Conservation (phyloP, 139 green algal genomes). For the Chlorella sp. region DNA sequence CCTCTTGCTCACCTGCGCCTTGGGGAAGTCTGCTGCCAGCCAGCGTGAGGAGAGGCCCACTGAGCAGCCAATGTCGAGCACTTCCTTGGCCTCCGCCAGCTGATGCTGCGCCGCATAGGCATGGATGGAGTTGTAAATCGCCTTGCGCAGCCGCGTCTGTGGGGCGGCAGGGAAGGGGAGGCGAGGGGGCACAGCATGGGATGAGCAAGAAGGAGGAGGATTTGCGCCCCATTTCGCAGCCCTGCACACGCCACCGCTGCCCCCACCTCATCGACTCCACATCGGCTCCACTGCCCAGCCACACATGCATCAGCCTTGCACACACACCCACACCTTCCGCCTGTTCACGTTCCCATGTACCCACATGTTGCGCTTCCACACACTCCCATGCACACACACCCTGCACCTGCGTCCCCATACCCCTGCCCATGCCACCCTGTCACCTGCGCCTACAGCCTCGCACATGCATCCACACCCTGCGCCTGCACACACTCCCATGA, state of each 20-base stretch:
- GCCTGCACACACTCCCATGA: too few relatives aligned
- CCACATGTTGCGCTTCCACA: too few relatives aligned
- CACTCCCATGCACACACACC: too few relatives aligned
- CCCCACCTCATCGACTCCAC: too few relatives aligned
- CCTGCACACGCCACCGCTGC: not conserved
- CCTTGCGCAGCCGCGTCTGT: conserved; percentile 30
- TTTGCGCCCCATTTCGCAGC: too few relatives aligned
- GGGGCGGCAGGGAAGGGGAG: not conserved
- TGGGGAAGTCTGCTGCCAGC: conserved; percentile 66
- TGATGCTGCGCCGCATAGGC: not conserved
- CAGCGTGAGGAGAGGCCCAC: conserved; percentile 80
- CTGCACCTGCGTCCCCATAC: too few relatives aligned
- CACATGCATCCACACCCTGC: too few relatives aligned
- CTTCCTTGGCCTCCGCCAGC: conserved; percentile 2
- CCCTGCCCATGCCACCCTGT: not conserved
- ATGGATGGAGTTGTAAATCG: conserved; percentile 1
- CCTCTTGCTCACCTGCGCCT: conserved; percentile 41
- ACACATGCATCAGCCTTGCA: not conserved
- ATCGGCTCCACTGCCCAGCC: too few relatives aligned
- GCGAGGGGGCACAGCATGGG: not conserved
- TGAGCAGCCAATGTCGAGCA: conserved; percentile 89
- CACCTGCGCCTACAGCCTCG: conserved; percentile 36
- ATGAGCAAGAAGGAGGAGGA: not conserved
- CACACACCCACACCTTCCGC: not conserved
- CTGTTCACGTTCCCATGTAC: not conserved